Base-by-base conservation (phyloP, 2,329 filamentous ascomycete species). In the Boeremia lycopersici region DNA sequence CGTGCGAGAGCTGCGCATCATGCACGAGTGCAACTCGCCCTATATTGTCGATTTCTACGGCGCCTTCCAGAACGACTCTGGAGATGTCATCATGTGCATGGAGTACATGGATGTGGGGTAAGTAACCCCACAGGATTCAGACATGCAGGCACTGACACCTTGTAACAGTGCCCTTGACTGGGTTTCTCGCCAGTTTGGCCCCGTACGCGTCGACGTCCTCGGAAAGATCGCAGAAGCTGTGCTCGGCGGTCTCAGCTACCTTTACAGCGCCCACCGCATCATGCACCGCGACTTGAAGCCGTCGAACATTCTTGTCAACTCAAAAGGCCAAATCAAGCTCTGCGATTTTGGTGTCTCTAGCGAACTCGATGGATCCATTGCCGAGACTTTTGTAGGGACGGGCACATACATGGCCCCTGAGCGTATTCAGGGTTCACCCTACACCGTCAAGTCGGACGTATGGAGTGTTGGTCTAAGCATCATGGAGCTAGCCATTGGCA, bases 231-330 rank as follows among this genome's bases (percentile, higher is more conserved):
- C 95, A 49, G 95, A 97, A 79, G 93, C 93, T 4, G 93, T 96
- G 5, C 84, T 99, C 4, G 93, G 91, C 43, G 95, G 95, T 11
- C 83, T 99, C 56, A 93, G 92, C 30, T 99, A 99, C 72, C 88
- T 99, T 43, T 99, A 98, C 79, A 88, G 89, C 64, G 90, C 91
- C 65, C 93, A 98, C 74, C 91, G 95, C 70, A 99, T 99, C 74
- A 98, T 99, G 93, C 95, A 99, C 75, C 87, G 95, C 76, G 95
- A 99, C 74, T 96, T 99, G 79, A 99, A 99, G 72, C 95, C 95
- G 1, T 98, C 95, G 39, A 99, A 99, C 74, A 93, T 99, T 54
- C 82, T 99, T 25, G 90, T 98, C 71, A 98, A 98, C 80, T 97
- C 93, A 15, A 86, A 88, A 50, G 95, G 95, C 11, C 86, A 89